Percentiles rank a stretch among this genome's conserved stretches.
phyloP scores from a whole-genome alignment of 1,139 yeast genomes.

The Debaryomyces sp. region DNA sequence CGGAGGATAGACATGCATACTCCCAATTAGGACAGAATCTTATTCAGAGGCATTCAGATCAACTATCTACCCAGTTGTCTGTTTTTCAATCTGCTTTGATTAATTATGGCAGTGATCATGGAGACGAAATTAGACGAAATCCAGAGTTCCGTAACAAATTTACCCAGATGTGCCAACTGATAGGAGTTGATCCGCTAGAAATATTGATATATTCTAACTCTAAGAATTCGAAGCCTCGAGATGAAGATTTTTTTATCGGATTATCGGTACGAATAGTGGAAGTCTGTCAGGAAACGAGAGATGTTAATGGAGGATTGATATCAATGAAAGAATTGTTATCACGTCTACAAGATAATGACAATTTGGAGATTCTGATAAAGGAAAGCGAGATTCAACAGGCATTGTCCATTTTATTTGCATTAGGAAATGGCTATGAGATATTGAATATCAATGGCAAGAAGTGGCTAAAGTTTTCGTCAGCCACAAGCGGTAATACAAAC shows the following conservation, averaged over 20 bases:
- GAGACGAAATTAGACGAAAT: slow-evolving; percentile 62
- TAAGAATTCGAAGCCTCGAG: slow-evolving; percentile 22
- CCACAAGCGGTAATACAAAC: slow-evolving; percentile 28
- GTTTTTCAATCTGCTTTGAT: slow-evolving; percentile 64
- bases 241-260: slow-evolving; percentile 63
- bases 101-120: slow-evolving; percentile 64
- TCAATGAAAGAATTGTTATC: slow-evolving; percentile 59
- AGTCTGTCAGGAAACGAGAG: slow-evolving; percentile 68
- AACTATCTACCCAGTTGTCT: slow-evolving; percentile 58
- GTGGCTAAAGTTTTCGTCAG: slow-evolving; percentile 45
- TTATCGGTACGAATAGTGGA: slow-evolving; percentile 75
- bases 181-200: slow-evolving; percentile 84
- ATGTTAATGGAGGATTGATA: slow-evolving; percentile 79
- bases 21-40: slow-evolving; percentile 27
- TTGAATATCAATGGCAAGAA: slow-evolving; percentile 34
- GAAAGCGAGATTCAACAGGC: slow-evolving; percentile 25
- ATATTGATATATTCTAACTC: slow-evolving; percentile 33
- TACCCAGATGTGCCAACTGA: slow-evolving; percentile 71
- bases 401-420: slow-evolving; percentile 20
- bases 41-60: slow-evolving; percentile 47
- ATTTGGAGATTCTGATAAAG: slow-evolving; percentile 19
- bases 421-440: slow-evolving; percentile 44
- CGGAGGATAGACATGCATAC: slow-evolving; percentile 31
- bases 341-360: slow-evolving; percentile 23
- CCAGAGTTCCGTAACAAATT: slow-evolving; percentile 70